These are phyloP conservation scores for Apophysomyces sp. DNA, from an alignment of 371 early-diverging fungal species.

Conservation along the genomic window DNA sequence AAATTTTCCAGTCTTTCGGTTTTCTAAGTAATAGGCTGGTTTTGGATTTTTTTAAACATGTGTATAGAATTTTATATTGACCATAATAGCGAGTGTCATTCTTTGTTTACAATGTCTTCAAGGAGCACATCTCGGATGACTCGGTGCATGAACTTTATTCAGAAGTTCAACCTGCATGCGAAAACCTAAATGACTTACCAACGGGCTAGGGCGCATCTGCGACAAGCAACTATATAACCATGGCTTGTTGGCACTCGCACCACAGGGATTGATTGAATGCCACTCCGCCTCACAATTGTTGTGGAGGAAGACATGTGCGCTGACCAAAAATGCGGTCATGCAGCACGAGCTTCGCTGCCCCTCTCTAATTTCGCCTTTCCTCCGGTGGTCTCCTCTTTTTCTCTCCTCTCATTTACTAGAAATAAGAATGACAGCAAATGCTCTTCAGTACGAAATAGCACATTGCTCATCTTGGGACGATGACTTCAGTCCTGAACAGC, in stretches of 20 bases:
- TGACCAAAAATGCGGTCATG: background rate
- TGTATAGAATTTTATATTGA: background rate
- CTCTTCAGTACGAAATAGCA: constrained; percentile 22
- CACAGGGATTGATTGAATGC: background rate
- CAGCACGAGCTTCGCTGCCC: background rate
- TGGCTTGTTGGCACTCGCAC: background rate
- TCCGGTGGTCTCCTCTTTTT: constrained; percentile 3
- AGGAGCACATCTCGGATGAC: background rate
- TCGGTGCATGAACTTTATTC: background rate
- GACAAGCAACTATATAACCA: background rate
- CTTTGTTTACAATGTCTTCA: background rate
- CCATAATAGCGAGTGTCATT: background rate
- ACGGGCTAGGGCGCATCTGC: background rate
- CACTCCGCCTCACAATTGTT: background rate
- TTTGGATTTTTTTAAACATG: too few relatives aligned
- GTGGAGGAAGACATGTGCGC: background rate
- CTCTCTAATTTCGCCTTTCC: background rate
- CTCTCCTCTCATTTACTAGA: background rate
- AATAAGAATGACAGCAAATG: constrained; percentile 15
- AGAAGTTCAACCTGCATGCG: background rate
- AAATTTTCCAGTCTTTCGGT: too few relatives aligned
- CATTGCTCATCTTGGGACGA: constrained; percentile 44
- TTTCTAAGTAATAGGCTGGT: too few relatives aligned
- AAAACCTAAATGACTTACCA: background rate
- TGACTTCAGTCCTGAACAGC: constrained; percentile 36